A percentile compares a stretch with the other conserved stretches of the same genome.
Evolutionary conservation across 2,329 filamentous ascomycete genomes (phyloP).

Genomic region (Cadophora malorum): DNA sequence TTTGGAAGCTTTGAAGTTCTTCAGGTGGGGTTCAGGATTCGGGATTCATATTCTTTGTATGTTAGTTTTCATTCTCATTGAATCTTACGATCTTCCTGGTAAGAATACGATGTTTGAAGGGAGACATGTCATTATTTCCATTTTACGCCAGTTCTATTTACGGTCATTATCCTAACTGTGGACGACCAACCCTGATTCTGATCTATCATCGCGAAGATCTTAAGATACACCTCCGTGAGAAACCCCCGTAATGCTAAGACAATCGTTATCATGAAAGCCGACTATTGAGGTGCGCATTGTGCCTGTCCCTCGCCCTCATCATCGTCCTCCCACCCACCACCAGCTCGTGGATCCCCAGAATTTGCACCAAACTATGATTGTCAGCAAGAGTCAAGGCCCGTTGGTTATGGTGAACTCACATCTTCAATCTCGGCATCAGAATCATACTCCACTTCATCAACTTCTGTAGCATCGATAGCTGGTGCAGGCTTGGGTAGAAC

Average conservation of each 20-base stretch:
- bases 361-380: slow-evolving; percentile 69
- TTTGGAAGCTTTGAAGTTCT: no score
- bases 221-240: not conserved
- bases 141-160: slow-evolving; percentile 16
- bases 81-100: not conserved
- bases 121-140: not conserved
- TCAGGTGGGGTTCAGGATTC: no score
- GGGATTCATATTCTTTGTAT: not conserved
- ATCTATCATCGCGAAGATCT: slow-evolving; percentile 10
- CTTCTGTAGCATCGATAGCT: slow-evolving; percentile 68
- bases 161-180: slow-evolving; percentile 15
- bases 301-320: slow-evolving; percentile 65
- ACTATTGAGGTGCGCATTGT: slow-evolving; percentile 61
- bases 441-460: slow-evolving; percentile 89
- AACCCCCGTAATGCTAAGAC: slow-evolving; percentile 1
- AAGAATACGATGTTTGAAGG: not conserved
- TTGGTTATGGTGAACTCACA: slow-evolving; percentile 52
- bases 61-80: not conserved
- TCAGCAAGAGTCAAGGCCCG: slow-evolving; percentile 42
- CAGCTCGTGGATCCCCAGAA: slow-evolving; percentile 70
- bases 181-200: slow-evolving; percentile 21
- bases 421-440: slow-evolving; percentile 83
- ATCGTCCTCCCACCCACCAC: slow-evolving; percentile 73
- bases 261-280: slow-evolving; percentile 1
- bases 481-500: slow-evolving; percentile 71